Base-by-base conservation (phyloP, 2,329 filamentous ascomycete species). In the Pezicula rhizophila region DNA sequence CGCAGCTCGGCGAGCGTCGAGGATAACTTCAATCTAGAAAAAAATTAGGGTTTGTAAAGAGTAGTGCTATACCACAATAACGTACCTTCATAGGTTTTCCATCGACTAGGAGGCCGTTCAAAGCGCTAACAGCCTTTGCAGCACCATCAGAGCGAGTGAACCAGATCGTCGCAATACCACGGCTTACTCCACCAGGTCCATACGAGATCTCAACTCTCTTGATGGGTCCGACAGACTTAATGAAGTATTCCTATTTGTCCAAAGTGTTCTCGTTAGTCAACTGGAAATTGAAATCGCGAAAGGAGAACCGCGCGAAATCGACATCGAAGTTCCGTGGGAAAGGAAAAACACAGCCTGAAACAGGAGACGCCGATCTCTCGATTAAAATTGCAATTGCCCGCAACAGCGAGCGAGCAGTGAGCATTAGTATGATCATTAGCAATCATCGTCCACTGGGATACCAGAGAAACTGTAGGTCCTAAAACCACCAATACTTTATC, bases 121-220 rank as follows among this genome's bases (percentile, higher is more conserved):
- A 76, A 55, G 85, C 82, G 62, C 85, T 79, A 60, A 89, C 87
- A 52, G 93, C 93, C 71, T 89, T 89, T 65, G 82, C 82, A 57
- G 92, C 93, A 56, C 87, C 87, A 59, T 89, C 89, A 23, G 85
- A 72, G 64, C 89, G 88, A 68, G 71, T 72, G 75, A 99, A 99
- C 56, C 84, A 84, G 60, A 99, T 87, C 47, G 89, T 93, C 61
- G 91, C 91, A 65, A 92, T 89, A 58, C 93, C 93, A 66, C 90
- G 88, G 78, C 91, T 96, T 60, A 84, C 81, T 56, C 92, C 92
- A 66, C 88, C 89, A 56, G 92, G 89, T 63, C 92, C 93, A 72
- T 99, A 99, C 45, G 88, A 89, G 62, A 99, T 77, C 60, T 93
- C 84, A 56, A 95, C 89, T 70, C 80, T 86, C 79, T 95, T 96